phyloP scores from a whole-genome alignment of 2,329 filamentous ascomycete genomes.

The Colletotrichum lupini region DNA sequence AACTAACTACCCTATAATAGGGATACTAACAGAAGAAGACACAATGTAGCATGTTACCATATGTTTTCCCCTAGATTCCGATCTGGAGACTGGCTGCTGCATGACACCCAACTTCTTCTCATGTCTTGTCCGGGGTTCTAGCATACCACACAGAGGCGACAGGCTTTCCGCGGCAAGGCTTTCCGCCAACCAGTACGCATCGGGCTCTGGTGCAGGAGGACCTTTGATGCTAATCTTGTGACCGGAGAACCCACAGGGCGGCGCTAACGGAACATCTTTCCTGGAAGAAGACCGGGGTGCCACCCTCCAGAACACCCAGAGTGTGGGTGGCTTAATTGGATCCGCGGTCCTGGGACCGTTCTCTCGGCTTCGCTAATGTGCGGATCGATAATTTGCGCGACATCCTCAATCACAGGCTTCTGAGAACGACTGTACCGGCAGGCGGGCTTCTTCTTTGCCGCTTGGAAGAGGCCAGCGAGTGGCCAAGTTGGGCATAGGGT shows the following conservation, averaged over 20 bases:
- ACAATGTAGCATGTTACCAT: not conserved
- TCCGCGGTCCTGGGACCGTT: slow-evolving; percentile 16
- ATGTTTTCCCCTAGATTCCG: not conserved
- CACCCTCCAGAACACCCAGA: slow-evolving; percentile 17
- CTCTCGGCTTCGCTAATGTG: not conserved
- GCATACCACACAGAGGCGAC: not conserved
- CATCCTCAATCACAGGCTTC: not conserved
- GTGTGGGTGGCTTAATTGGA: slow-evolving; percentile 18
- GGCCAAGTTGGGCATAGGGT: not conserved
- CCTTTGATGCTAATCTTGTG: not conserved
- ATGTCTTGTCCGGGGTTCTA: not conserved
- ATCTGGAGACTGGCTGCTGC: not conserved
- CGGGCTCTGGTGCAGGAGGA: not conserved
- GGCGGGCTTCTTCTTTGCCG: not conserved
- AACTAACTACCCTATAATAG: no score
- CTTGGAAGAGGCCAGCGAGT: not conserved
- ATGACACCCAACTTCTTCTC: not conserved
- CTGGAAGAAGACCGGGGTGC: slow-evolving; percentile 19
- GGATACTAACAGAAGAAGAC: no score
- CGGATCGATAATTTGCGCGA: not conserved
- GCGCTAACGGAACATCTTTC: slow-evolving; percentile 28
- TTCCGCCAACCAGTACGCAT: slow-evolving; percentile 14
- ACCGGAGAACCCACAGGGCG: not conserved
- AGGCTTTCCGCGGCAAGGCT: not conserved
- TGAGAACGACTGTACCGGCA: not conserved